Conservation (phyloP, 2,329 filamentous ascomycete species). For the Diaporthe capsici region DNA sequence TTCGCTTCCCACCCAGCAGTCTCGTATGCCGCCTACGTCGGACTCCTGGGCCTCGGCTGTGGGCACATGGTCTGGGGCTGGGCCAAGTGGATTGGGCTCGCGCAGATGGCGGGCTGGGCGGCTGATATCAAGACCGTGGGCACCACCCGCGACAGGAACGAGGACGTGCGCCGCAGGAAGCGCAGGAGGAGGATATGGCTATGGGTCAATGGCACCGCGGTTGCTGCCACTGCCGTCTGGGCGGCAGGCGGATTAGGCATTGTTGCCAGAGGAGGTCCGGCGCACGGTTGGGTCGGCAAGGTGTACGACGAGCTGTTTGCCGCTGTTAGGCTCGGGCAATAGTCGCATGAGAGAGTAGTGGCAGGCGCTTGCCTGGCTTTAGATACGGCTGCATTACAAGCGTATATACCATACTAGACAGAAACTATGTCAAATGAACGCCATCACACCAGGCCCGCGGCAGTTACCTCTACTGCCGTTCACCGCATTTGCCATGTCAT, state of each 20-base stretch:
- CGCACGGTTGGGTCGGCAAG: conserved; percentile 83
- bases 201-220: conserved; percentile 75
- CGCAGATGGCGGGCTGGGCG: conserved; percentile 69
- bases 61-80: conserved; percentile 89
- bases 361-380: conserved; percentile 12
- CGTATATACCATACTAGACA: conserved; percentile 12
- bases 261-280: conserved; percentile 78
- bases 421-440: not conserved
- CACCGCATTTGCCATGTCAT: not conserved
- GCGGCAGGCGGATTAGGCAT: conserved; percentile 84
- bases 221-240: conserved; percentile 77
- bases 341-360: not conserved
- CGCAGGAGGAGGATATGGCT: conserved; percentile 78
- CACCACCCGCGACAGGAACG: conserved; percentile 54
- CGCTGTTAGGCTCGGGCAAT: conserved; percentile 34
- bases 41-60: conserved; percentile 76
- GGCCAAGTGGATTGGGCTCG: conserved; percentile 82
- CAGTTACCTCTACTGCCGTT: not conserved
- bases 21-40: conserved; percentile 78
- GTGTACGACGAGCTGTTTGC: conserved; percentile 81
- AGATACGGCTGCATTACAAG: conserved; percentile 4
- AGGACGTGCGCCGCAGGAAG: conserved; percentile 66
- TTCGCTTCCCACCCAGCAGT: conserved; percentile 79
- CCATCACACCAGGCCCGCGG: not conserved
- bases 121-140: conserved; percentile 48